Evolutionary conservation across 352 stramenopile species (phyloP), one percentile per base, ranked within the genome.

Genomic region (Thraustochytrium striatum): DNA sequence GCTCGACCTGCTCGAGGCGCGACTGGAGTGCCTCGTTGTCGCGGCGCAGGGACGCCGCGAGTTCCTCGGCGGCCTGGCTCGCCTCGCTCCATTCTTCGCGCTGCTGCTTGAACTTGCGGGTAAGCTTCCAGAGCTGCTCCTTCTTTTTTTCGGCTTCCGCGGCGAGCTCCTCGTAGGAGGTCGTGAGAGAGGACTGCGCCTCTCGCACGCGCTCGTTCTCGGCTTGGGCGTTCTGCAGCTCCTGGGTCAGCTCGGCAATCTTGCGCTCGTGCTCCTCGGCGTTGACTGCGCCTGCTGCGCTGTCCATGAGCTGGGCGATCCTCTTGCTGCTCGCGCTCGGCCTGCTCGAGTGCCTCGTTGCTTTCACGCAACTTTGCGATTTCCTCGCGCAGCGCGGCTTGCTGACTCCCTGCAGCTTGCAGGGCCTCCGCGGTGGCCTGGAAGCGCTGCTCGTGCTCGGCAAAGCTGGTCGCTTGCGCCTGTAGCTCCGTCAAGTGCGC

Each of bases 81-180:
- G n/a, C n/a, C n/a, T n/a, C n/a, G n/a, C n/a, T n/a, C n/a, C n/a
- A n/a, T n/a, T n/a, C n/a, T n/a, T n/a, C n/a, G n/a, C n/a, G n/a
- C n/a, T n/a, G n/a, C n/a, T 30, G 2, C 59, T 70, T 70, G 28
- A 52, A 16, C 41, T 70, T 70, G 21, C 21, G 13, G 1, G 30
- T 25, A n/a, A 70, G 59, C 41, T 70, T 25, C 59, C 53, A 53
- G 36, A 70, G 41, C 41, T 70, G 59, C 9, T 52, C 59, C 5
- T 5, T 70, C 59, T 70, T 70, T 5, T 30, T 47, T 13, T 47
- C 39, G 5, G 13, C 5, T 19, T 70, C 59, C 30, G 44, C 30
- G 44, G 21, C 36, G 25, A 5, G 13, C 33, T 5, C 5, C 21
- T 70, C 13, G 16, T 70, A 13, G 59, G 50, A 25, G 16, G 19